These are phyloP conservation scores for Trametes pubescens DNA, from an alignment of 1,284 basidiomycete species.

Conservation along the genomic window DNA sequence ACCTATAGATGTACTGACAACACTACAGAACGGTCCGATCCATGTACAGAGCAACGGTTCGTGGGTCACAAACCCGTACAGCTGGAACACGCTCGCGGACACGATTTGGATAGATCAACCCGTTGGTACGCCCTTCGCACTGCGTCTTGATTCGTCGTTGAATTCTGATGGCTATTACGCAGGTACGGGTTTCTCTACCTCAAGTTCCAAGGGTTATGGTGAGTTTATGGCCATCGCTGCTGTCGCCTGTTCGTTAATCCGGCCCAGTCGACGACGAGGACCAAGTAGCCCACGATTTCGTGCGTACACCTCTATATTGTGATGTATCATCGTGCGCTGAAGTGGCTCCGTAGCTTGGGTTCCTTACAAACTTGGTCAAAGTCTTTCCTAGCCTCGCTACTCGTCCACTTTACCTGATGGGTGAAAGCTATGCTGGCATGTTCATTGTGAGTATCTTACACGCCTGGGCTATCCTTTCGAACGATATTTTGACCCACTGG, in stretches of 20 bases:
- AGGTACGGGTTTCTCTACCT: conserved; percentile 41
- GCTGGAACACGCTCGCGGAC: conserved; percentile 67
- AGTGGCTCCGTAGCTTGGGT: conserved; percentile 28
- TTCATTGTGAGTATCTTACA: conserved; percentile 45
- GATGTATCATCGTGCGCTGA: background rate
- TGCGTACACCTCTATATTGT: conserved; percentile 45
- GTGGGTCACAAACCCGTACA: conserved; percentile 55
- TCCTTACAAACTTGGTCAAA: conserved; percentile 35
- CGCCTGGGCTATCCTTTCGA: background rate
- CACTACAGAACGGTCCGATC: conserved; percentile 69
- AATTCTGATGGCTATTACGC: conserved; percentile 47
- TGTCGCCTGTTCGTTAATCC: conserved; percentile 29
- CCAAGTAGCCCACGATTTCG: conserved; percentile 63
- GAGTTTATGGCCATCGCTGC: conserved; percentile 71
- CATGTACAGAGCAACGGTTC: conserved; percentile 58
- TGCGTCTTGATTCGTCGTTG: too few relatives aligned
- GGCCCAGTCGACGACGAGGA: conserved; percentile 65
- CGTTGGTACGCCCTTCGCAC: conserved; percentile 47
- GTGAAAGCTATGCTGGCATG: conserved; percentile 42
- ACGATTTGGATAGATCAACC: conserved; percentile 76
- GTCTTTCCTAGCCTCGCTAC: conserved; percentile 40
- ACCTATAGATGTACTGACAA: conserved; percentile 60
- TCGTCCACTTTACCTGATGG: conserved; percentile 40
- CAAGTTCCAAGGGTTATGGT: background rate
- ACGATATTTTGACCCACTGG: background rate